These are phyloP conservation scores for Effrenium voratum DNA, from an alignment of 73 alveolate species.

Conservation along the genomic window DNA sequence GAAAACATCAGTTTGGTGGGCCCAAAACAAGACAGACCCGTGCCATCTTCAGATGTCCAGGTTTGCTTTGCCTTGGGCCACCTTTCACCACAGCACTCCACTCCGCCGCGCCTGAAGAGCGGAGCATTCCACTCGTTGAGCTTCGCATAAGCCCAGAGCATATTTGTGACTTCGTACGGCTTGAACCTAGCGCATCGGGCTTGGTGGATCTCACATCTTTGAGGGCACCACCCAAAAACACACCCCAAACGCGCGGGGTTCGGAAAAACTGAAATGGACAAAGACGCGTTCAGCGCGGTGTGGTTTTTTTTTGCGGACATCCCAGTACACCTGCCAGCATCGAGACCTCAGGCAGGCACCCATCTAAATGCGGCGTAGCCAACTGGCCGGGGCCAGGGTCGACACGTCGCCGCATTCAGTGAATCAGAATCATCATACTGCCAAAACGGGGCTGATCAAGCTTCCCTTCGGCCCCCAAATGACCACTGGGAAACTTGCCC, in stretches of 20 bases:
- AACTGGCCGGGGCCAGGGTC: background rate
- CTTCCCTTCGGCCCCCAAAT: no score
- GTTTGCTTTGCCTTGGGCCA: no score
- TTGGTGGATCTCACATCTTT: background rate
- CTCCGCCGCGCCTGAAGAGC: background rate
- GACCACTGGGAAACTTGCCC: no score
- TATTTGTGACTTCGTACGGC: conserved; percentile 42
- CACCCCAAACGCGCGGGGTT: background rate
- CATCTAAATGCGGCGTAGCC: conserved; percentile 38
- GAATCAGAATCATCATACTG: no score
- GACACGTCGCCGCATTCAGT: no score
- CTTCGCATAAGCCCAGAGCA: conserved; percentile 46
- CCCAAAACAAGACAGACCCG: no score
- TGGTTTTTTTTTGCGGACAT: background rate
- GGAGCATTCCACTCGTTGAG: background rate
- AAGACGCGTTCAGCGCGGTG: background rate
- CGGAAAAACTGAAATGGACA: background rate
- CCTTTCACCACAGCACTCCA: no score
- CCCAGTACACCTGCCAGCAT: no score
- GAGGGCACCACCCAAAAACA: background rate
- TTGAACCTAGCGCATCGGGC: background rate
- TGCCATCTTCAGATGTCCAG: no score
- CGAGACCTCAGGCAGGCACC: background rate
- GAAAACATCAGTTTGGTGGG: no score
- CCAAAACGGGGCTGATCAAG: no score